A percentile compares a stretch with the other conserved stretches of the same genome.
Evolutionary conservation across 768 basidiomycete species (phyloP).

Genomic region (Boletellus ananiceps): DNA sequence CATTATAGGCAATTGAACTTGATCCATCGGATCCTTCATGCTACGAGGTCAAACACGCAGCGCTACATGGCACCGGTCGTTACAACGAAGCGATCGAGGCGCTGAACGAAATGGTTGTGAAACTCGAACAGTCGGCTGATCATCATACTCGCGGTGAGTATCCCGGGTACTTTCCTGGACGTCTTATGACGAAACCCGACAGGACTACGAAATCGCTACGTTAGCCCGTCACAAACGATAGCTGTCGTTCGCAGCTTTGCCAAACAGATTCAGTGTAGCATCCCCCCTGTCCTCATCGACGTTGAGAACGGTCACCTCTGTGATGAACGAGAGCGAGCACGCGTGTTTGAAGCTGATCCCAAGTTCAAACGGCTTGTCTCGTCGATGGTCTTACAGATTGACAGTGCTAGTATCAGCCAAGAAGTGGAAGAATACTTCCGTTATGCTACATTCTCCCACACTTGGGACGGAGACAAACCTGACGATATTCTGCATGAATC

Average conservation of each 20-base stretch:
- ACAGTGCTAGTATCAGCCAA: neutral
- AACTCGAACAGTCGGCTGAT: slow-evolving; percentile 3
- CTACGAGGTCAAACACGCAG: slow-evolving; percentile 11
- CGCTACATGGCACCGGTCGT: slow-evolving; percentile 9
- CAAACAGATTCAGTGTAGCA: slow-evolving; percentile 1
- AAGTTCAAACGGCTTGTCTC: slow-evolving; percentile 16
- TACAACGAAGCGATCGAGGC: slow-evolving; percentile 19
- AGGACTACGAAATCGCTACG: slow-evolving; percentile 3
- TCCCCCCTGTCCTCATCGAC: slow-evolving; percentile 16
- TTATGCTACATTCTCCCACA: slow-evolving; percentile 23
- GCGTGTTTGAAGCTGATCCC: slow-evolving; percentile 6
- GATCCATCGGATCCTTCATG: slow-evolving; percentile 7
- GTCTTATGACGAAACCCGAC: neutral
- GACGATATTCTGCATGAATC: slow-evolving; percentile 10
- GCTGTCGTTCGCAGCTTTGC: neutral
- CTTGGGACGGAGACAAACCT: slow-evolving; percentile 19
- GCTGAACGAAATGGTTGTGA: slow-evolving; percentile 2
- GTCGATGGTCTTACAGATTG: slow-evolving; percentile 4
- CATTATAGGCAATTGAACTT: slow-evolving; percentile 10
- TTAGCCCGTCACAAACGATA: slow-evolving; percentile 5
- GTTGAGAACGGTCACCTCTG: slow-evolving; percentile 13
- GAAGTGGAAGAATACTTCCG: slow-evolving; percentile 10
- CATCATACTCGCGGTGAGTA: slow-evolving; percentile 2
- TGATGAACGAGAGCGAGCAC: slow-evolving; percentile 1
- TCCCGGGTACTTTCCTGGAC: neutral